Base-by-base conservation (phyloP, 2,329 filamentous ascomycete genomes). In the Pseudocercospora crystallina region DNA sequence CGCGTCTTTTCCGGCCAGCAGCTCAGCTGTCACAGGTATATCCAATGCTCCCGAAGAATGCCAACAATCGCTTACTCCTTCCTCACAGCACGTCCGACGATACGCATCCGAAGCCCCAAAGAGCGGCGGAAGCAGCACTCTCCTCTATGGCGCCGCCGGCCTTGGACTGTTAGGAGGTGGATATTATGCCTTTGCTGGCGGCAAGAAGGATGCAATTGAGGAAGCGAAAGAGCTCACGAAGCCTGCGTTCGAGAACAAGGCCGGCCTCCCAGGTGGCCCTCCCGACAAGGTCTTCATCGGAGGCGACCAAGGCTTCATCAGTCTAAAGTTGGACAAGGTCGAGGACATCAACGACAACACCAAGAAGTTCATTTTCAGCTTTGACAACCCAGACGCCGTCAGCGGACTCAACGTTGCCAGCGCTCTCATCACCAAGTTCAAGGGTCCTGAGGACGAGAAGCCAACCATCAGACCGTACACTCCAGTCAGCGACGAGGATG, bases 331-430 rank as follows among this genome's bases (percentile, higher is more conserved):
- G 49, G 82, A 89, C 49, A 83, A 86, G 49, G 81, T 90, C 43
- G 87, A 95, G 74, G 74, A 78, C 39, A 74, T 96, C 75, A 96
- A 90, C 78, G 87, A 91, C 80, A 97, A 97, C 80, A 95, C 90
- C 64, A 97, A 97, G 84, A 85, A 82, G 64, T 80, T 97, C 69
- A 85, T 88, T 63, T 97, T 99, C 74, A 84, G 86, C 65, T 83
- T 97, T 37, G 89, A 89, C 12, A 88, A 95, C 70, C 79, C 83
- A 57, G 87, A 96, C 69, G 83, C 86, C 73, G 86, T 95, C 46
- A 92, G 89, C 51, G 94, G 94, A 38, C 76, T 99, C 52, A 74
- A 81, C 32, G 77, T 96, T 57, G 84, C 92, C 51, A 96, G 89
- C 65, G 91, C 90, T 39, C 73, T 99, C 61, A 78, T 99, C 69